Evolutionary conservation across 805 yeast species (phyloP).

Genomic region (Lachancea thermotolerans): DNA sequence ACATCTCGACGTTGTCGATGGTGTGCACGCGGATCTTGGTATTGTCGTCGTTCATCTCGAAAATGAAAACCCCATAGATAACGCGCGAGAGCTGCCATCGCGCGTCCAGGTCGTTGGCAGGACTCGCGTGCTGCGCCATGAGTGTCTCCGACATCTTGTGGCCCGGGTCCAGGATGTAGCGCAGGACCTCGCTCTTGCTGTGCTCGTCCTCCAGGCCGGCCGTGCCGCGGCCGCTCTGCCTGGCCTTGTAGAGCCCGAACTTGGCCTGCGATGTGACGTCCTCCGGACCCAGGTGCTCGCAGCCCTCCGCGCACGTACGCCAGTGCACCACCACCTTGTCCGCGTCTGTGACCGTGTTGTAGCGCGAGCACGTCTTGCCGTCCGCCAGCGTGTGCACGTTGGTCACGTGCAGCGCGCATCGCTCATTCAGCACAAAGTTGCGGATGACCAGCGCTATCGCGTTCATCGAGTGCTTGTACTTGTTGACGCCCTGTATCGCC

Average conservation of each 20-base stretch:
- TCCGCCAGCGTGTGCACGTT: slow-evolving; percentile 30
- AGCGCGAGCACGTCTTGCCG: slow-evolving; percentile 7
- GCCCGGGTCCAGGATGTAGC: slow-evolving; percentile 2
- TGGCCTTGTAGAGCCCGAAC: neutral
- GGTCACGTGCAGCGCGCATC: slow-evolving; percentile 45
- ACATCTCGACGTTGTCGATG: slow-evolving; percentile 56
- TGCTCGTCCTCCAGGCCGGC: neutral
- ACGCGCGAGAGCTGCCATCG: slow-evolving; percentile 13
- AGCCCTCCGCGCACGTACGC: slow-evolving; percentile 21
- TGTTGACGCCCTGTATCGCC: slow-evolving; percentile 44
- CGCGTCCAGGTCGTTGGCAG: neutral
- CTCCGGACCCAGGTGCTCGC: slow-evolving; percentile 1
- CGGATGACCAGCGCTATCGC: slow-evolving; percentile 49
- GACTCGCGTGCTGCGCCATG: neutral
- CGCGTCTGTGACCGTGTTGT: slow-evolving; percentile 15
- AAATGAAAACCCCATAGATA: slow-evolving; percentile 53
- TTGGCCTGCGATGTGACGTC: slow-evolving; percentile 6
- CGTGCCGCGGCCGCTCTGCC: too few species aligned
- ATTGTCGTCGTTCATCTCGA: slow-evolving; percentile 55
- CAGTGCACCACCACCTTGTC: slow-evolving; percentile 25
- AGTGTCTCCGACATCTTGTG: neutral
- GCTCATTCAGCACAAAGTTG: slow-evolving; percentile 48
- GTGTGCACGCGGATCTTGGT: slow-evolving; percentile 54
- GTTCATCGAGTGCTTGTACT: slow-evolving; percentile 51
- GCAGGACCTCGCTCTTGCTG: neutral